phyloP scores from a whole-genome alignment of 768 basidiomycete species.

The Ephemerocybe angulata region DNA sequence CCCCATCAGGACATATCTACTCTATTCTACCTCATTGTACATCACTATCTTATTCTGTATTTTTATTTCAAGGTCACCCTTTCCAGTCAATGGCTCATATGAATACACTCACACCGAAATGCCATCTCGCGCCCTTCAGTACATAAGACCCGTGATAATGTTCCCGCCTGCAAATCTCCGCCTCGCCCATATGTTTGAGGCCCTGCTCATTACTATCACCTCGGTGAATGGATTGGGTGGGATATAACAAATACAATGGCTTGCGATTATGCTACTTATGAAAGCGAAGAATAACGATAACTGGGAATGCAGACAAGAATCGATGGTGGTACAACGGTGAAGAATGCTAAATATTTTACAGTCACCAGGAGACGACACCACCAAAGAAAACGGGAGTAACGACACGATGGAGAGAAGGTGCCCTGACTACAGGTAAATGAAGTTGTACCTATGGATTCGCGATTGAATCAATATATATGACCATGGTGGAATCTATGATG shows the following conservation, averaged over 20 bases:
- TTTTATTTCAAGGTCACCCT: neutral
- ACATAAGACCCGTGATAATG: too few species aligned
- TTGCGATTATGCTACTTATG: neutral
- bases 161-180: too few species aligned
- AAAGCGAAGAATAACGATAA: neutral
- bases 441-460: slow-evolving; percentile 55
- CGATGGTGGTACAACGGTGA: neutral
- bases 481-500: too few species aligned
- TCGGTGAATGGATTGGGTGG: neutral
- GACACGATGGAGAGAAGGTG: too few species aligned
- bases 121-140: too few species aligned
- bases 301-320: neutral
- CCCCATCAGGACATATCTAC: neutral
- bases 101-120: too few species aligned
- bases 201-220: too few species aligned
- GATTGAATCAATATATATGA: neutral
- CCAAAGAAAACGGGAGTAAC: too few species aligned
- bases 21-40: neutral
- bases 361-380: too few species aligned
- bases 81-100: too few species aligned
- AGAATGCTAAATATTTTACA: too few species aligned
- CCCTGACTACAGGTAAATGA: slow-evolving; percentile 60
- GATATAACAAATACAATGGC: neutral
- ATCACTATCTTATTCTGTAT: neutral
- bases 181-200: too few species aligned